Evolutionary conservation across 2,329 filamentous ascomycete species (phyloP).

Genomic region (Aotearoamyces nothofagi): DNA sequence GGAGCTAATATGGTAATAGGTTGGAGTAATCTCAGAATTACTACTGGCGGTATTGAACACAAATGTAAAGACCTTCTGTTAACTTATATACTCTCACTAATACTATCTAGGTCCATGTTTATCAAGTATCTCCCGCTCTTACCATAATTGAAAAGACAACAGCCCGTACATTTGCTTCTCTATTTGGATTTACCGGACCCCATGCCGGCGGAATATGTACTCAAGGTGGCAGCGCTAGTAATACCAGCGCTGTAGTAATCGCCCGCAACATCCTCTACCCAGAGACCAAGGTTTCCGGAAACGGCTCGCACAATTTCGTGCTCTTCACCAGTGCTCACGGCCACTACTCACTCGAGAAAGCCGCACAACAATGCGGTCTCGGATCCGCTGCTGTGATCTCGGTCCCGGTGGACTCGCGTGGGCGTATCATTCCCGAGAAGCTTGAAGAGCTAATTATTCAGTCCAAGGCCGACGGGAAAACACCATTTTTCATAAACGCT

Average conservation of each 20-base stretch:
- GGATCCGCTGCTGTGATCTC: conserved; percentile 58
- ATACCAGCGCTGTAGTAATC: conserved; percentile 71
- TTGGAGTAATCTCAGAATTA: conserved; percentile 74
- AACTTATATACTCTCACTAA: conserved; percentile 4
- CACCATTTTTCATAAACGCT: conserved; percentile 87
- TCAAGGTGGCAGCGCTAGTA: conserved; percentile 74
- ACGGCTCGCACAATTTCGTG: conserved; percentile 50
- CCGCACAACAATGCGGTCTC: conserved; percentile 78
- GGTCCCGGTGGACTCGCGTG: conserved; percentile 58
- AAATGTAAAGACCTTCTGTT: conserved; percentile 40
- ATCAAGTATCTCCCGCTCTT: conserved; percentile 80
- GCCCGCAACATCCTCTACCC: conserved; percentile 80
- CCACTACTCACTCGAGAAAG: conserved; percentile 91
- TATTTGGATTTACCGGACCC: conserved; percentile 63
- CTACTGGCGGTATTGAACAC: conserved; percentile 80
- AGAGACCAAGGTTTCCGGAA: conserved; percentile 58
- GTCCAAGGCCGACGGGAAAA: conserved; percentile 52
- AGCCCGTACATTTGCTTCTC: conserved; percentile 50
- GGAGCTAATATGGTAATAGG: too few relatives aligned
- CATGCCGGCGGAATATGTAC: conserved; percentile 52
- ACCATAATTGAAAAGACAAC: conserved; percentile 81
- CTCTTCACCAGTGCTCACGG: conserved; percentile 83
- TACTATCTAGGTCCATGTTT: conserved; percentile 59
- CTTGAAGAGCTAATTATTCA: conserved; percentile 47
- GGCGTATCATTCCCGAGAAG: conserved; percentile 53